Evolutionary conservation across 1,139 yeast genomes (phyloP).

Genomic region (Pichia sp.): DNA sequence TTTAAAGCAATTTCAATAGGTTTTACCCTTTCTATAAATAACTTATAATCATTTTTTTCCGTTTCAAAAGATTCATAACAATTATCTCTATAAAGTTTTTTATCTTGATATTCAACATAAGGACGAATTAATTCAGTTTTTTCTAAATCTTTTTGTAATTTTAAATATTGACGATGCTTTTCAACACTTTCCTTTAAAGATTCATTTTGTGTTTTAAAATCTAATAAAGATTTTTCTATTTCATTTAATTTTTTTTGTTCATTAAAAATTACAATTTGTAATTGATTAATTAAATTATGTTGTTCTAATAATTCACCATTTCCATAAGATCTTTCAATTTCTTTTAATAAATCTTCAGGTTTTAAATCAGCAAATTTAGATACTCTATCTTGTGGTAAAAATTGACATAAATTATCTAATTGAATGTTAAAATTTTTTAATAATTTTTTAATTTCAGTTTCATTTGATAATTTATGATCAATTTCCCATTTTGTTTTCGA

Average conservation of each 20-base stretch:
- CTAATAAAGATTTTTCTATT: slow-evolving; percentile 30
- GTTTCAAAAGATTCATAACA: slow-evolving; percentile 39
- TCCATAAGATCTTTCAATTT: slow-evolving; percentile 79
- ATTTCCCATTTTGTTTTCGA: slow-evolving; percentile 54
- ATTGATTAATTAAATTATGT: slow-evolving; percentile 51
- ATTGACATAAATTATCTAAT: slow-evolving; percentile 86
- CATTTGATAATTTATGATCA: slow-evolving; percentile 40
- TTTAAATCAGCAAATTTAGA: slow-evolving; percentile 84
- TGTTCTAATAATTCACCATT: slow-evolving; percentile 48
- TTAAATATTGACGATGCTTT: slow-evolving; percentile 29
- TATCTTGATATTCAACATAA: slow-evolving; percentile 50
- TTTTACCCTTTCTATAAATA: slow-evolving; percentile 31
- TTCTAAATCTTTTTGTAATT: slow-evolving; percentile 39
- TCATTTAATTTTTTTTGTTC: slow-evolving; percentile 30
- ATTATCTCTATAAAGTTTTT: slow-evolving; percentile 38
- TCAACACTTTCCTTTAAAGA: slow-evolving; percentile 26
- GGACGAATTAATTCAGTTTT: slow-evolving; percentile 51
- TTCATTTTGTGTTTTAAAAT: slow-evolving; percentile 31
- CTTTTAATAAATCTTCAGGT: slow-evolving; percentile 66
- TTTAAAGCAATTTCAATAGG: slow-evolving; percentile 31
- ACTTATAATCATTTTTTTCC: slow-evolving; percentile 12
- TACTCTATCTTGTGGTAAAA: slow-evolving; percentile 91
- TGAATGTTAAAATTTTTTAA: slow-evolving; percentile 63
- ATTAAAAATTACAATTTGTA: slow-evolving; percentile 39
- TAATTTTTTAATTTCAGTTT: slow-evolving; percentile 39